A percentile compares a stretch with the other conserved stretches of the same genome.
Conservation (phyloP, 2,329 filamentous ascomycete genomes). For the Didymella sp. region DNA sequence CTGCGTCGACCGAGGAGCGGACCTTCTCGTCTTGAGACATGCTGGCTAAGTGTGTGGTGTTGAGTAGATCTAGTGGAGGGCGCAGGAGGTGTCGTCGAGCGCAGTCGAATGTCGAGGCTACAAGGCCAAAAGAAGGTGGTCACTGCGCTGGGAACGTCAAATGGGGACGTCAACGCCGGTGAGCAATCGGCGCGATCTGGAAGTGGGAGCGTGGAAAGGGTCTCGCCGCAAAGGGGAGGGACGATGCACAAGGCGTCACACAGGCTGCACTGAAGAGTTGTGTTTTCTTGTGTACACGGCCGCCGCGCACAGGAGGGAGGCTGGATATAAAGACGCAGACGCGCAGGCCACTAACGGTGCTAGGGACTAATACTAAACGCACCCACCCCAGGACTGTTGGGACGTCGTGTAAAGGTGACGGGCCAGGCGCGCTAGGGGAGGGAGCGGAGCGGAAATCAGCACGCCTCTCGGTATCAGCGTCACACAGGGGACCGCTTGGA, state of each 20-base stretch:
- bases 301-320: slow-evolving; percentile 31
- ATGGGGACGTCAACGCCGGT: slow-evolving; percentile 22
- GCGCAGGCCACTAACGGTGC: slow-evolving; percentile 1
- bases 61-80: slow-evolving; percentile 32
- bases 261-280: slow-evolving; percentile 37
- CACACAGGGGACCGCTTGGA: slow-evolving; percentile 25
- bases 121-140: slow-evolving; percentile 32
- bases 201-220: slow-evolving; percentile 29
- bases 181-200: slow-evolving; percentile 28
- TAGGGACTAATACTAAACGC: neutral
- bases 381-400: slow-evolving; percentile 29
- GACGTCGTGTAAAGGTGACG: slow-evolving; percentile 32
- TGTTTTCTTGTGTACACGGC: slow-evolving; percentile 21
- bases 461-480: slow-evolving; percentile 17
- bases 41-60: slow-evolving; percentile 34
- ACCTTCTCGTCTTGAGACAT: slow-evolving; percentile 77
- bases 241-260: slow-evolving; percentile 31
- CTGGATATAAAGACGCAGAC: slow-evolving; percentile 32
- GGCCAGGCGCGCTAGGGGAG: slow-evolving; percentile 41
- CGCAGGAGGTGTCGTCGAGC: slow-evolving; percentile 24
- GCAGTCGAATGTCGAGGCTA: slow-evolving; percentile 21
- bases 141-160: slow-evolving; percentile 26
- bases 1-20: slow-evolving; percentile 79
- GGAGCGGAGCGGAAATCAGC: slow-evolving; percentile 42
- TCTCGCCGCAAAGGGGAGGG: slow-evolving; percentile 25